A percentile compares a stretch with the other conserved stretches of the same genome.
phyloP scores from a whole-genome alignment of 306 rosid species.

The Gynostemma pentaphyllum region DNA sequence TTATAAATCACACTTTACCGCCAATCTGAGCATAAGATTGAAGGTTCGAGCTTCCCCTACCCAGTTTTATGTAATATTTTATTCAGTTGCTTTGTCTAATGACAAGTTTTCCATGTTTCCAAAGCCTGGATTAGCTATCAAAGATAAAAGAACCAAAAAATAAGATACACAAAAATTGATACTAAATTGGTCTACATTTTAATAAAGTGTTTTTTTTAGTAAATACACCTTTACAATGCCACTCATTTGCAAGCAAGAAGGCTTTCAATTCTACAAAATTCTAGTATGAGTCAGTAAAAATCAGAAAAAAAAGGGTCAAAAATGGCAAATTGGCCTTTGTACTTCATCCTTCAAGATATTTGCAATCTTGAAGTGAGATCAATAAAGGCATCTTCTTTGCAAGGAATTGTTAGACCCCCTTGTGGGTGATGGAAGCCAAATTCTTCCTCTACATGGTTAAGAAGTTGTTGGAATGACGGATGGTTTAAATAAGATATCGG shows the following conservation, averaged over 20 bases:
- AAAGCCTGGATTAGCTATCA: not conserved
- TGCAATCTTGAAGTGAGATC: slow-evolving; percentile 20
- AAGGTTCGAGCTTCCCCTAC: too few species aligned
- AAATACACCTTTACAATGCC: not conserved
- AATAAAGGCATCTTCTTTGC: slow-evolving; percentile 26
- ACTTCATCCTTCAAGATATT: not conserved
- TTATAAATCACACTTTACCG: too few species aligned
- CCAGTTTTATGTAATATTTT: not conserved
- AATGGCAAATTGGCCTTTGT: not conserved
- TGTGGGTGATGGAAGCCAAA: slow-evolving; percentile 33
- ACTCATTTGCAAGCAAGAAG: not conserved
- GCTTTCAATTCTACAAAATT: not conserved
- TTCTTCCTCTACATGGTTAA: slow-evolving; percentile 25
- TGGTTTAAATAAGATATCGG: slow-evolving; percentile 19
- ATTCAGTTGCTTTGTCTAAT: not conserved
- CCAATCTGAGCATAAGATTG: too few species aligned
- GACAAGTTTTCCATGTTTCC: not conserved
- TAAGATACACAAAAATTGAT: not conserved
- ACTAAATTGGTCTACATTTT: not conserved
- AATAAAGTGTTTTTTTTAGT: not conserved
- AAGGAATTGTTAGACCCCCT: slow-evolving; percentile 41
- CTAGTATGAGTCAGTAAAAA: not conserved
- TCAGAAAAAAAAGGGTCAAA: not conserved
- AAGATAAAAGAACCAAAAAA: not conserved
- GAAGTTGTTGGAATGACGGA: slow-evolving; percentile 15